These are phyloP conservation scores for Chlorella sp. DNA, from an alignment of 139 green algal species.

Conservation along the genomic window DNA sequence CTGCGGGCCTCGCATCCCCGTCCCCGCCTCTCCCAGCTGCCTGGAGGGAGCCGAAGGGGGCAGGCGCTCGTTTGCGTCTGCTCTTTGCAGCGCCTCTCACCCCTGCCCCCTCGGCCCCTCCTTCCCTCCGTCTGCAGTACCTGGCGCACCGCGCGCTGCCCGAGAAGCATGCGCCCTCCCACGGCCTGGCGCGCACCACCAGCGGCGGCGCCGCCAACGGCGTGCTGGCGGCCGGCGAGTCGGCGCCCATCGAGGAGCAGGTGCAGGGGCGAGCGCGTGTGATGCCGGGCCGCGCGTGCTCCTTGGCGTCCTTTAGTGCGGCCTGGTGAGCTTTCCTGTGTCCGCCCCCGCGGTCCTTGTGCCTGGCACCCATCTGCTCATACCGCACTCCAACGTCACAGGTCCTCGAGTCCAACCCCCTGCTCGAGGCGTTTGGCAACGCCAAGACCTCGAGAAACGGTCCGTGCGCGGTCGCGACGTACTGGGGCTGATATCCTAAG, in stretches of 20 bases:
- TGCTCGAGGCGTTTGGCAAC: conserved; percentile 91
- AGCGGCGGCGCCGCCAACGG: conserved; percentile 5
- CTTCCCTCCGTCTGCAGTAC: conserved; percentile 44
- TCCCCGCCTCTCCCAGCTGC: no score
- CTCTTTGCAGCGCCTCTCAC: not conserved
- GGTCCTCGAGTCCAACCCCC: conserved; percentile 83
- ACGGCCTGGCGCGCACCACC: not conserved
- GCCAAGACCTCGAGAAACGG: conserved; percentile 87
- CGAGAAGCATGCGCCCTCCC: not conserved
- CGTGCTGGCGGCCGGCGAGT: not conserved
- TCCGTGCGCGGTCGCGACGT: no score
- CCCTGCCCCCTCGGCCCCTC: not conserved
- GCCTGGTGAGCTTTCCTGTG: not conserved
- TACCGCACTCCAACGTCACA: conserved; percentile 16
- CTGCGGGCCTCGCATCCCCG: no score
- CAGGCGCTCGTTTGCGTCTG: no score
- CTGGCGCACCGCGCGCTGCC: conserved; percentile 50
- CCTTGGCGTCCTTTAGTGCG: not conserved
- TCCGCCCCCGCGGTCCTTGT: not conserved
- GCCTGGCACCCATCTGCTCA: not conserved
- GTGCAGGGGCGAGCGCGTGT: conserved; percentile 10
- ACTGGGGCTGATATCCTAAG: no score
- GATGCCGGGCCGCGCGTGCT: not conserved
- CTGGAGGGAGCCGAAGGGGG: not conserved
- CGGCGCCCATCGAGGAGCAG: conserved; percentile 63